phyloP scores from a whole-genome alignment of 148 eudicot species.

The Chenopodium formosanum region DNA sequence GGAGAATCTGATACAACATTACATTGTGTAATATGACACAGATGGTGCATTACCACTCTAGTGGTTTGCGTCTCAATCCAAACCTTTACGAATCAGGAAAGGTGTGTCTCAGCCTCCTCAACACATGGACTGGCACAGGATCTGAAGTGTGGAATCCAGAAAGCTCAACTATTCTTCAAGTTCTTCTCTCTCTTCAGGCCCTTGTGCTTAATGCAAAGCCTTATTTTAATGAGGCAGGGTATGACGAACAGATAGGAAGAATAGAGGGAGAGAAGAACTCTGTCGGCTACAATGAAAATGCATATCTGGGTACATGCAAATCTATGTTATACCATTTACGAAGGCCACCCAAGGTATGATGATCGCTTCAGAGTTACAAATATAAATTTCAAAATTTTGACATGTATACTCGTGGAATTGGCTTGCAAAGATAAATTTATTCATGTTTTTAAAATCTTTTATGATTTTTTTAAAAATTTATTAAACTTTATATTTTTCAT shows the following conservation, averaged over 20 bases:
- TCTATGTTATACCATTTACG: slow-evolving; percentile 72
- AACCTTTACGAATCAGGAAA: slow-evolving; percentile 97
- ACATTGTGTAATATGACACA: slow-evolving; percentile 28
- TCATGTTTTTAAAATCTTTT: neutral
- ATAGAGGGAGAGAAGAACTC: slow-evolving; percentile 94
- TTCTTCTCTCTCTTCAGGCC: slow-evolving; percentile 93
- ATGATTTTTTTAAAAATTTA: neutral
- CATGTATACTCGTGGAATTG: neutral
- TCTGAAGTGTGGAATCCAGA: slow-evolving; percentile 87
- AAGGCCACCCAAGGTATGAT: slow-evolving; percentile 75
- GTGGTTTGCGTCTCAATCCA: slow-evolving; percentile 92
- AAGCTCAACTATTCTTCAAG: slow-evolving; percentile 88
- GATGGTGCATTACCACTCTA: slow-evolving; percentile 83
- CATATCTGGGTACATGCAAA: slow-evolving; percentile 79
- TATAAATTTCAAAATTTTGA: neutral
- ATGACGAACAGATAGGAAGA: slow-evolving; percentile 79
- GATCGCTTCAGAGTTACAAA: neutral
- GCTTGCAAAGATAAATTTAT: neutral
- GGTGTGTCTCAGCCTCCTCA: slow-evolving; percentile 93
- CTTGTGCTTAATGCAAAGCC: slow-evolving; percentile 95
- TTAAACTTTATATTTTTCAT: too few species aligned
- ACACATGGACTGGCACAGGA: slow-evolving; percentile 90
- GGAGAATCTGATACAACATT: neutral
- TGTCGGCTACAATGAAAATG: slow-evolving; percentile 85
- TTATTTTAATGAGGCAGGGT: slow-evolving; percentile 92